Conservation (phyloP, 1,284 basidiomycete species). For the Ceratobasidium sp. region DNA sequence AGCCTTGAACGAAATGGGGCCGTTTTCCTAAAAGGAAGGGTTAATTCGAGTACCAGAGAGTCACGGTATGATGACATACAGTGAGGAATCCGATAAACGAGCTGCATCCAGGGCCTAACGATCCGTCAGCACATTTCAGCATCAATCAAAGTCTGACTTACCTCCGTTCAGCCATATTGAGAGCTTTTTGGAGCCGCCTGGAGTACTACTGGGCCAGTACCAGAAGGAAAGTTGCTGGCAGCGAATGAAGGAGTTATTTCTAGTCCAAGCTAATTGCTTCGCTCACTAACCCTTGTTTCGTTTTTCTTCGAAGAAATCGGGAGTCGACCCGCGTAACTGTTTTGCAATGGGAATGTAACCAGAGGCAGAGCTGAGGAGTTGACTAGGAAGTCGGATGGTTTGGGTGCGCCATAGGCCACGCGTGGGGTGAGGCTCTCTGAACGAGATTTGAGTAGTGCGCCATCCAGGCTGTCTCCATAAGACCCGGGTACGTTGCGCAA, state of each 20-base stretch:
- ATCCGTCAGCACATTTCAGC: too few relatives aligned
- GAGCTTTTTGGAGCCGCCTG: constrained; percentile 8
- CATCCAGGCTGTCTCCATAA: not conserved
- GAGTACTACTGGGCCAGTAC: constrained; percentile 46
- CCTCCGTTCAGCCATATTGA: constrained; percentile 25
- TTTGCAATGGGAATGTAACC: constrained; percentile 44
- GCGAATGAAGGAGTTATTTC: not conserved
- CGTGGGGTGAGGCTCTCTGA: not conserved
- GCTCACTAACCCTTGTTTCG: constrained; percentile 39
- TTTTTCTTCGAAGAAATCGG: constrained; percentile 37
- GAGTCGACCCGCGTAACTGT: constrained; percentile 46
- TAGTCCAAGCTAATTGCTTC: not conserved
- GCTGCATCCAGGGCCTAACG: constrained; percentile 16
- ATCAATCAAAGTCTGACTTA: not conserved
- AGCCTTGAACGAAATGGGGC: constrained; percentile 52
- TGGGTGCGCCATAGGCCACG: not conserved
- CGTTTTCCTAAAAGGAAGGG: constrained; percentile 54
- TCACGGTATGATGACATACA: not conserved
- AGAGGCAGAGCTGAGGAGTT: constrained; percentile 47
- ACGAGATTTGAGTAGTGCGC: not conserved
- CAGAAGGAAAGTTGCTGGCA: constrained; percentile 47
- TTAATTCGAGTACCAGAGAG: not conserved
- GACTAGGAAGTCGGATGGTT: constrained; percentile 40
- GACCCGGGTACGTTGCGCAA: not conserved
- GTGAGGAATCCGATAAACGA: constrained; percentile 23